phyloP scores from a whole-genome alignment of 257 asterid genomes.

The Capsicum rhomboideum region DNA sequence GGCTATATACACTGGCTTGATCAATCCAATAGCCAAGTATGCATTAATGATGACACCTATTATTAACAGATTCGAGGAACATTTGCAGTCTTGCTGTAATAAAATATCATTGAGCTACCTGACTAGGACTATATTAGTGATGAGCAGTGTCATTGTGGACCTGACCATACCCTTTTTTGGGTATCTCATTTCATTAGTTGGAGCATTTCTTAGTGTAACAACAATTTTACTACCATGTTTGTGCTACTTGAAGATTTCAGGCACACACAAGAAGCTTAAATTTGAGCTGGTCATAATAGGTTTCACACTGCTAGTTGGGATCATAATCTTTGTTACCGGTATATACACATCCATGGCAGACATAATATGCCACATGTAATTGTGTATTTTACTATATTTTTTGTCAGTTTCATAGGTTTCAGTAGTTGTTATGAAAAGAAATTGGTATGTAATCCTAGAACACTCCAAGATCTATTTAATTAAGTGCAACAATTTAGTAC shows the following conservation, averaged over 20 bases:
- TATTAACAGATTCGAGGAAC: conserved; percentile 40
- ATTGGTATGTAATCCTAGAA: too few species aligned
- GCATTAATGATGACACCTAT: conserved; percentile 75
- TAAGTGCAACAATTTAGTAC: too few species aligned
- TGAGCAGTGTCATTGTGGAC: conserved; percentile 29
- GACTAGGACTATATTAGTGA: conserved; percentile 21
- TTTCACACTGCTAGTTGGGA: conserved; percentile 43
- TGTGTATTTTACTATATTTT: background rate
- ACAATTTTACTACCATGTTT: conserved; percentile 63
- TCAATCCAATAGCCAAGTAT: conserved; percentile 78
- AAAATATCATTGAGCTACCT: conserved; percentile 16
- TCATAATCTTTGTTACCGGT: conserved; percentile 44
- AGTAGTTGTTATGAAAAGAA: background rate
- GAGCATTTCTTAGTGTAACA: conserved; percentile 64
- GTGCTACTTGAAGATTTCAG: conserved; percentile 76
- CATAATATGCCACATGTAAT: conserved; percentile 27
- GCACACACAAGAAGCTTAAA: conserved; percentile 28
- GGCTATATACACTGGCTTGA: conserved; percentile 71
- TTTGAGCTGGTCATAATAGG: conserved; percentile 25
- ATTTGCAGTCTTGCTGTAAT: conserved; percentile 10
- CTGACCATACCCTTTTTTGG: conserved; percentile 63
- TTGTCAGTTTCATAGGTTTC: background rate
- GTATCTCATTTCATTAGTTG: conserved; percentile 70
- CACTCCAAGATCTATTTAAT: too few species aligned
- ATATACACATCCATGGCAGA: conserved; percentile 55